phyloP scores from a whole-genome alignment of 163 green algal genomes.

The Chloroidium sp. region DNA sequence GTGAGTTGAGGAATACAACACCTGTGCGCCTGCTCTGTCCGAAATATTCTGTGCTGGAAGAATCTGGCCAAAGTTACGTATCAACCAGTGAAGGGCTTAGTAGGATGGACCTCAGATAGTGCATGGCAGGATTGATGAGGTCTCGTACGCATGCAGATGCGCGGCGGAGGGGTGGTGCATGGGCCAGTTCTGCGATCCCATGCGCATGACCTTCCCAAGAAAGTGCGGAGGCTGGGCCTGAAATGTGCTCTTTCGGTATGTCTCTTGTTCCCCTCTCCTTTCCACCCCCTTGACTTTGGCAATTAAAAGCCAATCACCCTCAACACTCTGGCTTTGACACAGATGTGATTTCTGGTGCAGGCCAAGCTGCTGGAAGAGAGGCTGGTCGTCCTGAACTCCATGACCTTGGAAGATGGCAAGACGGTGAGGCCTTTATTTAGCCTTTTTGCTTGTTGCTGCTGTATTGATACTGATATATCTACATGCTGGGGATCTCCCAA shows the following conservation, averaged over 20 bases:
- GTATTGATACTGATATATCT: not conserved
- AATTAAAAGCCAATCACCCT: not conserved
- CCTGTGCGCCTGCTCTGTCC: too few relatives aligned
- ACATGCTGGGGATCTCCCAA: constrained; percentile 11
- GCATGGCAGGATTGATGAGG: too few relatives aligned
- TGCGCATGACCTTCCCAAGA: constrained; percentile 66
- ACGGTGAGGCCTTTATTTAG: constrained; percentile 31
- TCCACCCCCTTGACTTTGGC: not conserved
- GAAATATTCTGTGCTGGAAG: too few relatives aligned
- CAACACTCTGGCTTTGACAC: constrained; percentile 4
- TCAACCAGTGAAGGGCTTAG: not conserved
- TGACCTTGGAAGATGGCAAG: constrained; percentile 30
- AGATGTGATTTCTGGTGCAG: constrained; percentile 13
- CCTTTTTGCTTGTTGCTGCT: not conserved
- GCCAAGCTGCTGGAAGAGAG: constrained; percentile 73
- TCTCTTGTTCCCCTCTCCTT: not conserved
- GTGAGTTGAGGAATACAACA: too few relatives aligned
- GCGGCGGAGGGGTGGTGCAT: constrained; percentile 71
- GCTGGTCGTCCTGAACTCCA: constrained; percentile 69
- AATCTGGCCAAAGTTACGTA: not conserved
- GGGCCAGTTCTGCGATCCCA: constrained; percentile 69
- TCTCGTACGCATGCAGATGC: constrained; percentile 32
- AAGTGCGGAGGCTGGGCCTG: constrained; percentile 69
- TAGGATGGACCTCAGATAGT: not conserved
- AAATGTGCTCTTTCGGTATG: constrained; percentile 67